These are phyloP conservation scores for Lagerstroemia speciosa DNA, from an alignment of 345 rosid species.

Conservation along the genomic window DNA sequence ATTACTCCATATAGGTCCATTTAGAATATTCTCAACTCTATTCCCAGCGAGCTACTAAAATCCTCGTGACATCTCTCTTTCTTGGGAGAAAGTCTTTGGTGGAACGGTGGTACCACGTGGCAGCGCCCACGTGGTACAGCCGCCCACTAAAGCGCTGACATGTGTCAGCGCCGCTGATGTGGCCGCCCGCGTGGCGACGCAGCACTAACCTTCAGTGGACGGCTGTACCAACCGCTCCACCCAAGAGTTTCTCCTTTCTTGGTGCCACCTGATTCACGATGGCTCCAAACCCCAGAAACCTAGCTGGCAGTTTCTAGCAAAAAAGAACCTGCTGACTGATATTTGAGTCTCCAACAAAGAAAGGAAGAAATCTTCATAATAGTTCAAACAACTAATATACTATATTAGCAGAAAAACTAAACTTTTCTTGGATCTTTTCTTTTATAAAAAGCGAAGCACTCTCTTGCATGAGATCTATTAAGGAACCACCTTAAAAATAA, in stretches of 20 bases:
- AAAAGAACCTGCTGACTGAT: neutral
- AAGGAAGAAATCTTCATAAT: neutral
- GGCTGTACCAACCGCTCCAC: too few species aligned
- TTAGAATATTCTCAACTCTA: neutral
- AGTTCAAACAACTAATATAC: neutral
- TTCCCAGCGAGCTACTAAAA: neutral
- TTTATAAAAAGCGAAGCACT: neutral
- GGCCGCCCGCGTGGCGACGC: too few species aligned
- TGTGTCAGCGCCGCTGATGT: too few species aligned
- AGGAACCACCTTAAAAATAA: neutral
- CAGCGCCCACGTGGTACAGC: too few species aligned
- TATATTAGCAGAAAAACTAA: neutral
- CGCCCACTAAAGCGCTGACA: too few species aligned
- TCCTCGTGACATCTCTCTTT: neutral
- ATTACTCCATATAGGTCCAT: neutral
- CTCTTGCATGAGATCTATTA: neutral
- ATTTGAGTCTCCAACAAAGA: neutral
- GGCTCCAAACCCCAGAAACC: neutral
- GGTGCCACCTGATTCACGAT: neutral
- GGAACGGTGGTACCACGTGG: too few species aligned
- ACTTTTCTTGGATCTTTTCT: neutral
- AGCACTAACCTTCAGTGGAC: too few species aligned
- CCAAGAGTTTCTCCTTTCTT: neutral
- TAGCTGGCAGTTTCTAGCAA: neutral
- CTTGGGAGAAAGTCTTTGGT: too few species aligned